A percentile compares a stretch with the other conserved stretches of the same genome.
Evolutionary conservation across 1,284 basidiomycete species (phyloP).

Genomic region (Earliella scabrosa): DNA sequence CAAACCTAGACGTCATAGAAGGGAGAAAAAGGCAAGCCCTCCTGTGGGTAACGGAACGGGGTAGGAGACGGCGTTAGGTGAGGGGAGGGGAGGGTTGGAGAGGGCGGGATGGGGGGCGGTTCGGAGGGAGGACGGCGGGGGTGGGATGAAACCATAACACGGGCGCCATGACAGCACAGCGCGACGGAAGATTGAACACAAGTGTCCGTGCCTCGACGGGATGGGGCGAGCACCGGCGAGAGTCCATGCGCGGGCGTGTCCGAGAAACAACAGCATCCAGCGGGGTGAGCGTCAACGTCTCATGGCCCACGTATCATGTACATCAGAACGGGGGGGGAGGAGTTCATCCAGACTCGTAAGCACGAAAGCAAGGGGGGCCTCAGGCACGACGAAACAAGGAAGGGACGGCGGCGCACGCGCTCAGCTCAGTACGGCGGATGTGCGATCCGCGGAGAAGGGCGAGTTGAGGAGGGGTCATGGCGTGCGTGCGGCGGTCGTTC

Average conservation of each 20-base stretch:
- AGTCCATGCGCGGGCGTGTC: conserved; percentile 7
- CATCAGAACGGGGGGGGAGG: conserved; percentile 13
- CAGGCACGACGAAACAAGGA: conserved; percentile 22
- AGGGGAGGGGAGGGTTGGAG: background rate
- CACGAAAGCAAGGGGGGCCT: conserved; percentile 15
- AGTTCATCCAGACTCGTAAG: conserved; percentile 24
- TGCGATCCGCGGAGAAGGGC: conserved; percentile 1
- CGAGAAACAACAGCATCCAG: conserved; percentile 2
- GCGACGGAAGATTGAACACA: conserved; percentile 1
- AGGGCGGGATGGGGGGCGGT: background rate
- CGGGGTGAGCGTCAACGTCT: conserved; percentile 12
- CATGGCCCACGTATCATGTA: conserved; percentile 23
- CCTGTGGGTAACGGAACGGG: conserved; percentile 17
- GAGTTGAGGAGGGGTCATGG: conserved; percentile 11
- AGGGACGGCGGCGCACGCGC: conserved; percentile 26
- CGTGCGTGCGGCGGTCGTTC: conserved; percentile 6
- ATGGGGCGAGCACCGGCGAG: background rate
- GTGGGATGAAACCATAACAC: background rate
- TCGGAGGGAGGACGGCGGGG: background rate
- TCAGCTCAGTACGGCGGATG: conserved; percentile 12
- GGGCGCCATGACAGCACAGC: background rate
- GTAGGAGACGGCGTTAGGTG: background rate
- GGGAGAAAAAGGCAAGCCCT: conserved; percentile 9
- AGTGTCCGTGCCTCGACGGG: conserved; percentile 14
- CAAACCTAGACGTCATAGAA: conserved; percentile 9